These are phyloP conservation scores for Amaranthus palmeri DNA, from an alignment of 148 eudicot species.

Conservation along the genomic window DNA sequence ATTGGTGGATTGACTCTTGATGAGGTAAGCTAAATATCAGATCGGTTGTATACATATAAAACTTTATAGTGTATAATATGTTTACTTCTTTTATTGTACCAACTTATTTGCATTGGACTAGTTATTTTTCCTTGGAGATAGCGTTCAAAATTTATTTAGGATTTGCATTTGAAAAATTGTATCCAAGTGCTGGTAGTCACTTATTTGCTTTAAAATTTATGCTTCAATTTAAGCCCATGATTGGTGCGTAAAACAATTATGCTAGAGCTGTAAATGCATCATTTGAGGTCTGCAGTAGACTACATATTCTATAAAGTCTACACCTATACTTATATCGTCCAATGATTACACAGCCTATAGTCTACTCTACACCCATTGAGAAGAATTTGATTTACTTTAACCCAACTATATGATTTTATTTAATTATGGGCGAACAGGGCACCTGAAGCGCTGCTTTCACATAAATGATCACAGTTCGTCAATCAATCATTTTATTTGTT, in stretches of 20 bases:
- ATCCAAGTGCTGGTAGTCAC: background rate
- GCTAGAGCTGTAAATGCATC: background rate
- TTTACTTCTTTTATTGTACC: background rate
- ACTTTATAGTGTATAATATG: background rate
- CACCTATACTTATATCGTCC: background rate
- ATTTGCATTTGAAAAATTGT: background rate
- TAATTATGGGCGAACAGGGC: background rate
- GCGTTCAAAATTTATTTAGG: background rate
- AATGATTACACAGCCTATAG: background rate
- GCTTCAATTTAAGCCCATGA: background rate
- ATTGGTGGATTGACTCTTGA: constrained; percentile 93
- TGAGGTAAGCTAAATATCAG: constrained; percentile 51
- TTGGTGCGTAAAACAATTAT: background rate
- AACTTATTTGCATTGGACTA: background rate
- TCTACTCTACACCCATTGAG: too few relatives aligned
- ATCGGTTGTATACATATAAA: background rate
- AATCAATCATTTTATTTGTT: background rate
- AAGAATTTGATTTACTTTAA: background rate
- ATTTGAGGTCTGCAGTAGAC: too few relatives aligned
- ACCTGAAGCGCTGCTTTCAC: background rate
- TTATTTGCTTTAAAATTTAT: background rate
- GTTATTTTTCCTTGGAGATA: background rate
- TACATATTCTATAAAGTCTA: too few relatives aligned
- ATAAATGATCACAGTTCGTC: background rate
- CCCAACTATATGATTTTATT: background rate